Evolutionary conservation across 768 basidiomycete genomes (phyloP), one percentile per base, ranked within the genome.

Genomic region (Lactifluus volemus): DNA sequence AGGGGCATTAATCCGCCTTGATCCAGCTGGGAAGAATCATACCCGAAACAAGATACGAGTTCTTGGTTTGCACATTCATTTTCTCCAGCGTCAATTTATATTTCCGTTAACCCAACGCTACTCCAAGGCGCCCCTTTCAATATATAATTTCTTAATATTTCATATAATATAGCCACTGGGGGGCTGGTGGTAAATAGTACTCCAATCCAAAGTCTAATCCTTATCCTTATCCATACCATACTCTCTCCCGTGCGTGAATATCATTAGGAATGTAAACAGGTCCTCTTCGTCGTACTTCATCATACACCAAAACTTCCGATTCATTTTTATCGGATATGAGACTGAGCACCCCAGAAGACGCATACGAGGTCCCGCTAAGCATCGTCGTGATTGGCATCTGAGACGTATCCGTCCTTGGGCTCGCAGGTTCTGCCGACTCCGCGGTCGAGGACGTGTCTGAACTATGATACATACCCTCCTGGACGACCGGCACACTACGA

Each of bases 401-500:
- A 5, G 61, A 62, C 5, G n/a, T 38, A 11, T 58, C 61, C 25
- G 53, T 45, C 36, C 21, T 72, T 21, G 85, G 84, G 63, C 84
- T 85, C 32, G 78, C 71, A n/a, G 84, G 84, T 59, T 83, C 83
- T 41, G 76, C 74, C 15, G 70, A 71, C 52, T 75, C 75, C 7
- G 68, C 67, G 49, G 81, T 68, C 21, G 83, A 84, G 47, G 84
- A 85, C 29, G 77, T 73, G 67, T 85, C 84, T 8, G 84, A 85
- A 42, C 78, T 71, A 63, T 80, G 81, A 58, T 76, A 78, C 56
- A 79, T 73, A 41, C 80, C 78, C 59, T 73, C 71, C 50, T 70
- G 71, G 41, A 65, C 68, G 53, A 56, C 67, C 55, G 64, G 58
- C 55, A 56, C 71, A 66, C 52, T 51, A 30, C 61, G 78, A 66